A percentile compares a stretch with the other conserved stretches of the same genome.
Conservation (phyloP, 345 rosid genomes). For the Salix caprea region DNA sequence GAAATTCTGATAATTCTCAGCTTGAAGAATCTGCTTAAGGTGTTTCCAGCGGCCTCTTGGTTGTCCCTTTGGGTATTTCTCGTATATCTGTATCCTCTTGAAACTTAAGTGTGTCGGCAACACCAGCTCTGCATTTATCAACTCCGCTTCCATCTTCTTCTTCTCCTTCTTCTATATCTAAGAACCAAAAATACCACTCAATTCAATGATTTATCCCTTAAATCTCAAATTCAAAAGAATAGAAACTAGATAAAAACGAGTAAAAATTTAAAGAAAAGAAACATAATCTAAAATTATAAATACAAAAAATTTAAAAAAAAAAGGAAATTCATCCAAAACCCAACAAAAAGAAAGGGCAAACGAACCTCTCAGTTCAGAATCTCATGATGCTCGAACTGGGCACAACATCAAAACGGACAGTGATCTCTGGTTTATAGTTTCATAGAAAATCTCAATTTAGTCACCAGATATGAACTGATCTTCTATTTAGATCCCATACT, state of each 20-base stretch:
- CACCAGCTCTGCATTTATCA: constrained; percentile 66
- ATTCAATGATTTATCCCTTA: background rate
- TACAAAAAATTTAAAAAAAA: too few relatives aligned
- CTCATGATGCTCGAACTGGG: too few relatives aligned
- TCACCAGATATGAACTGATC: too few relatives aligned
- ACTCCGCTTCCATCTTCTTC: constrained; percentile 55
- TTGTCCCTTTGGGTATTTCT: constrained; percentile 90
- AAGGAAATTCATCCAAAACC: background rate
- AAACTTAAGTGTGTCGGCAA: constrained; percentile 59
- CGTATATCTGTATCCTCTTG: constrained; percentile 65
- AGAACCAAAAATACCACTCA: too few relatives aligned
- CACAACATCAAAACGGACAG: too few relatives aligned
- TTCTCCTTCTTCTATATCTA: background rate
- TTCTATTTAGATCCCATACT: too few relatives aligned
- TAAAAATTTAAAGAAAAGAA: background rate
- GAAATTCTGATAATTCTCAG: constrained; percentile 57
- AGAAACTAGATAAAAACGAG: background rate
- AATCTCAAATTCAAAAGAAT: background rate
- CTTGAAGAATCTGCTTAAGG: constrained; percentile 92
- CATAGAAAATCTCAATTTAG: too few relatives aligned
- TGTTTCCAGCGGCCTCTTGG: constrained; percentile 82
- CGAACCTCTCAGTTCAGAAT: too few relatives aligned
- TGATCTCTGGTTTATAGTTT: too few relatives aligned
- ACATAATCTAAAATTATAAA: background rate
- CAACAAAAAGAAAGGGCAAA: too few relatives aligned